Evolutionary conservation across 139 green algal species (phyloP).

Genomic region (Chlamydomonas schloesseri): DNA sequence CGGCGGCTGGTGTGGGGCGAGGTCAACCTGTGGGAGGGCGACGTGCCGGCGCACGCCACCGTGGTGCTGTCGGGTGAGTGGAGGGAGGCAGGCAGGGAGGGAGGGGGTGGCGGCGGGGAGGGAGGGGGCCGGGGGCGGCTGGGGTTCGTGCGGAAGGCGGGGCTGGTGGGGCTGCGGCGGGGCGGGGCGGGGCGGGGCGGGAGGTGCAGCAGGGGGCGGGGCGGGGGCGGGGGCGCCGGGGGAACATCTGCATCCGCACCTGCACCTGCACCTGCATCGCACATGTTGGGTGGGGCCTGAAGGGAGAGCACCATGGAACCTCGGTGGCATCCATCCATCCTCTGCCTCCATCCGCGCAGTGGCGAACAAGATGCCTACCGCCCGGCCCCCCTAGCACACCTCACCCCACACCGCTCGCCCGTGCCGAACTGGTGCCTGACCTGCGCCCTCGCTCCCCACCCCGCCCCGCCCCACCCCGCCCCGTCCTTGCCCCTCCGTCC

Average conservation of each 20-base stretch:
- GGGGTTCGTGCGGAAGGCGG: neutral
- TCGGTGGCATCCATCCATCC: no score
- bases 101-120: no score
- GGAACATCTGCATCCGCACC: neutral
- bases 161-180: neutral
- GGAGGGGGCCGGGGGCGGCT: neutral
- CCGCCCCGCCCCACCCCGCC: neutral
- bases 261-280: neutral
- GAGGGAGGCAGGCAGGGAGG: no score
- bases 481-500: neutral
- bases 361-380: no score
- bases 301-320: no score
- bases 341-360: no score
- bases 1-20: slow-evolving; percentile 37
- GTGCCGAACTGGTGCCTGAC: no score
- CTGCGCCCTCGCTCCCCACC: neutral
- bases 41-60: slow-evolving; percentile 2
- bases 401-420: no score
- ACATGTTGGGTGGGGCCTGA: no score
- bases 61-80: slow-evolving; percentile 39
- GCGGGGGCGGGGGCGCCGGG: no score
- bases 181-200: neutral
- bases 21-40: slow-evolving; percentile 31
- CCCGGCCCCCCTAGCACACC: no score
- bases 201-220: no score